Conservation (phyloP, 2,329 filamentous ascomycete species). For the Alternaria burnsii region DNA sequence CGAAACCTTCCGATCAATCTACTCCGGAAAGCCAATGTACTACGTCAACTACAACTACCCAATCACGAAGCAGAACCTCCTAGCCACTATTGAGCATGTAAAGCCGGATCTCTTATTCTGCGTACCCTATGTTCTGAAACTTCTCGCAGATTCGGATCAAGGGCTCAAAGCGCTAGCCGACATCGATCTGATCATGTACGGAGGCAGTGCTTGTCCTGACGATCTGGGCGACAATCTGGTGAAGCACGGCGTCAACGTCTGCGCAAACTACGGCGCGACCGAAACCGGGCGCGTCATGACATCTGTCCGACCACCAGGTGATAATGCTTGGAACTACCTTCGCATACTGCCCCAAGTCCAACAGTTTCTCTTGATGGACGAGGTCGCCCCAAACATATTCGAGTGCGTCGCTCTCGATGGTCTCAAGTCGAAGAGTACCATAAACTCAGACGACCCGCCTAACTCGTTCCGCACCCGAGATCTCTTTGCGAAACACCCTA, state of each 20-base stretch:
- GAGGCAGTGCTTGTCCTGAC: slow-evolving; percentile 67
- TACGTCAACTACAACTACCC: slow-evolving; percentile 30
- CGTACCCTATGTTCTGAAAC: slow-evolving; percentile 71
- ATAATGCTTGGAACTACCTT: slow-evolving; percentile 70
- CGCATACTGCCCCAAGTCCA: slow-evolving; percentile 42
- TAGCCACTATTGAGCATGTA: slow-evolving; percentile 21
- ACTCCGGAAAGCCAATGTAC: slow-evolving; percentile 36
- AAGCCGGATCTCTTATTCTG: slow-evolving; percentile 65
- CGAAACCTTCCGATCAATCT: slow-evolving; percentile 34
- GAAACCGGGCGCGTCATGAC: slow-evolving; percentile 71
- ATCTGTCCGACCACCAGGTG: slow-evolving; percentile 61
- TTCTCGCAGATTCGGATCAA: slow-evolving; percentile 66
- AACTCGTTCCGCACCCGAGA: slow-evolving; percentile 60
- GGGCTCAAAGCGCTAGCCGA: slow-evolving; percentile 60
- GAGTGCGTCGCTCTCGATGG: slow-evolving; percentile 53
- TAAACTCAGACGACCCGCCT: slow-evolving; percentile 56
- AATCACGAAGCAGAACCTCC: slow-evolving; percentile 31
- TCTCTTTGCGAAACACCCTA: slow-evolving; percentile 58
- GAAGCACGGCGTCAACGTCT: slow-evolving; percentile 61
- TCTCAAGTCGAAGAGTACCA: slow-evolving; percentile 49
- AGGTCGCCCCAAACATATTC: slow-evolving; percentile 49
- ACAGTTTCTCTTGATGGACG: slow-evolving; percentile 55
- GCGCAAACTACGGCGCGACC: slow-evolving; percentile 66
- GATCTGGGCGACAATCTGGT: slow-evolving; percentile 65
- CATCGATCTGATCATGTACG: slow-evolving; percentile 65